phyloP scores from a whole-genome alignment of 768 basidiomycete genomes.

The Lactarius indigo region DNA sequence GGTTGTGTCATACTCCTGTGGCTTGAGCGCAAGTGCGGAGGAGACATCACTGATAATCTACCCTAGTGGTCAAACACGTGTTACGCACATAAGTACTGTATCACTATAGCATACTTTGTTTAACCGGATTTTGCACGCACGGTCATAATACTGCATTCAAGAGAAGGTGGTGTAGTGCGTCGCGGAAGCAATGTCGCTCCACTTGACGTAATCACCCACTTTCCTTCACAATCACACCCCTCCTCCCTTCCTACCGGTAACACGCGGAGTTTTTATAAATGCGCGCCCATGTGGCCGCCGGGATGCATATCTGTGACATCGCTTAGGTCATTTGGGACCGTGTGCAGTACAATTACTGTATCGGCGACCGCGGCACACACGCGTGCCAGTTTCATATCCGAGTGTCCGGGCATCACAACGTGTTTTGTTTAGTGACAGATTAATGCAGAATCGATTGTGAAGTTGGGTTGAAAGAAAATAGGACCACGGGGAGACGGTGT shows the following conservation, averaged over 20 bases:
- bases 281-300: not conserved
- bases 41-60: not conserved
- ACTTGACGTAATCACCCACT: not conserved
- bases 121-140: not conserved
- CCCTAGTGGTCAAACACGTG: not conserved
- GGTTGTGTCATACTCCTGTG: not conserved
- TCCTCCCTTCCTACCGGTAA: not conserved
- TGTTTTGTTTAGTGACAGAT: not conserved
- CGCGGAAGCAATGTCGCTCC: not conserved
- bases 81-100: not conserved
- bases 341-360: not conserved
- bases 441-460: not conserved
- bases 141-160: not conserved
- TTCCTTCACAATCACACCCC: not conserved
- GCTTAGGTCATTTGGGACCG: not conserved
- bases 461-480: not conserved
- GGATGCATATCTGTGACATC: not conserved
- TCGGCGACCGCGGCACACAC: not conserved
- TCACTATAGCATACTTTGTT: not conserved
- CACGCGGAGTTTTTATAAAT: not conserved
- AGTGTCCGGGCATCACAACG: not conserved
- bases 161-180: not conserved
- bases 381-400: not conserved
- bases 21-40: not conserved
- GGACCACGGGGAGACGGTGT: not conserved